Base-by-base conservation (phyloP, 2,329 filamentous ascomycete species). In the Botryotinia convoluta region DNA sequence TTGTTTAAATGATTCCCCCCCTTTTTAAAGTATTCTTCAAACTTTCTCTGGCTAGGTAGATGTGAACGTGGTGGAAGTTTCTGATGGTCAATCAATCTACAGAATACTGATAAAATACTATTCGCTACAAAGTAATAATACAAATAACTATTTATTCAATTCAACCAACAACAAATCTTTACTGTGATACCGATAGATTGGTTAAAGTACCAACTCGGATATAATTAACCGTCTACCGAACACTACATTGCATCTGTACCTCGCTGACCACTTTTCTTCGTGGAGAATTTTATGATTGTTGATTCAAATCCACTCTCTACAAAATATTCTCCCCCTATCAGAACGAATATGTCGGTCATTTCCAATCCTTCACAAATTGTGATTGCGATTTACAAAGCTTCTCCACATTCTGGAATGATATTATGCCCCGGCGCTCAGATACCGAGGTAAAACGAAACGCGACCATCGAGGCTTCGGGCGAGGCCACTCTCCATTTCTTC, bases 1-100 rank as follows among this genome's bases (percentile, higher is more conserved):
- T 79, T n/a, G 74, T 79, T 63, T 80, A 77, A 42, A 61, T 60
- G 37, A 72, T 59, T 29, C 61, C 45, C 44, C 69, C 35, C 8
- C 32, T 39, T 72, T 67, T 45, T n/a, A 37, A 32, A 16, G 39
- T 32, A 35, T 45, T 57, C 22, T 32, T 12, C 29, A 67, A 51
- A 44, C 48, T 42, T 64, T 48, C 35, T 57, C 29, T 39, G 48
- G 16, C 35, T 57, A 68, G 26, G 35, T 42, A 29, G 8, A 67
- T n/a, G 6, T 62, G 32, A 54, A 6, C 20, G 32, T 22, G 18
- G 32, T 37, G 9, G 35, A 4, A 22, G 10, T 20, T 22, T 42
- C 32, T 6, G 16, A 39, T 54, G 26, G 8, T 14, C 26, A 42
- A 22, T n/a, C 35, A 54, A 22, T 18, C 12, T 37, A 20, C 26